These are phyloP conservation scores for Psilocybe tampanensis DNA, from an alignment of 768 basidiomycete genomes.

Conservation along the genomic window DNA sequence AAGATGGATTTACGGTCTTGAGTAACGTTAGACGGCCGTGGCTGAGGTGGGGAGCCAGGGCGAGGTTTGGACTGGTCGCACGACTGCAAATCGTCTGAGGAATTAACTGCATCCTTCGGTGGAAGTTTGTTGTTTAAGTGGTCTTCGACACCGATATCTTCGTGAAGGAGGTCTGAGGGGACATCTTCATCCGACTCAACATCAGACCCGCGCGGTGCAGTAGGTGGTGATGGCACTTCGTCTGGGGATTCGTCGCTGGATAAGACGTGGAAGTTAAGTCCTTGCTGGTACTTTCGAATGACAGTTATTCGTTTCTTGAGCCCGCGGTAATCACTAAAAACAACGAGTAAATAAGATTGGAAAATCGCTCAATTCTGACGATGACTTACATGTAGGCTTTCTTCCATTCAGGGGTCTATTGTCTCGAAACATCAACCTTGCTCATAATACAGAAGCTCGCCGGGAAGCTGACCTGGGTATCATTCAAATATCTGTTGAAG, in stretches of 20 bases:
- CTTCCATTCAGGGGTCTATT: slow-evolving; percentile 75
- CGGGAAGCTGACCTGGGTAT: slow-evolving; percentile 54
- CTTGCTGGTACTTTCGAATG: slow-evolving; percentile 45
- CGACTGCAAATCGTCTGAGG: too few relatives aligned
- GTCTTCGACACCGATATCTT: neutral
- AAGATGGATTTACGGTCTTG: too few relatives aligned
- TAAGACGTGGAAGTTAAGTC: slow-evolving; percentile 22
- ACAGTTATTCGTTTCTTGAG: slow-evolving; percentile 68
- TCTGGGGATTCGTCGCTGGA: slow-evolving; percentile 19
- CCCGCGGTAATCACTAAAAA: slow-evolving; percentile 65
- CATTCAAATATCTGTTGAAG: slow-evolving; percentile 59
- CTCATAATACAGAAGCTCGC: neutral
- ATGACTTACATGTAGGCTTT: slow-evolving; percentile 59
- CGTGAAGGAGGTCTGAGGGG: neutral
- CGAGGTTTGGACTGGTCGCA: too few relatives aligned
- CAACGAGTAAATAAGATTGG: slow-evolving; percentile 3
- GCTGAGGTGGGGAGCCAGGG: too few relatives aligned
- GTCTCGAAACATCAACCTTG: neutral
- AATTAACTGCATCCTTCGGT: neutral
- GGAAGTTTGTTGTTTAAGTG: too few relatives aligned
- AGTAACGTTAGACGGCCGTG: too few relatives aligned
- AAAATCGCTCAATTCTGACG: neutral
- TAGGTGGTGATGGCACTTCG: slow-evolving; percentile 13
- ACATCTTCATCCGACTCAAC: slow-evolving; percentile 7
- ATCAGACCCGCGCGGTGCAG: slow-evolving; percentile 16